phyloP scores from a whole-genome alignment of 2,329 filamentous ascomycete species.

The Alternaria tenuissima region DNA sequence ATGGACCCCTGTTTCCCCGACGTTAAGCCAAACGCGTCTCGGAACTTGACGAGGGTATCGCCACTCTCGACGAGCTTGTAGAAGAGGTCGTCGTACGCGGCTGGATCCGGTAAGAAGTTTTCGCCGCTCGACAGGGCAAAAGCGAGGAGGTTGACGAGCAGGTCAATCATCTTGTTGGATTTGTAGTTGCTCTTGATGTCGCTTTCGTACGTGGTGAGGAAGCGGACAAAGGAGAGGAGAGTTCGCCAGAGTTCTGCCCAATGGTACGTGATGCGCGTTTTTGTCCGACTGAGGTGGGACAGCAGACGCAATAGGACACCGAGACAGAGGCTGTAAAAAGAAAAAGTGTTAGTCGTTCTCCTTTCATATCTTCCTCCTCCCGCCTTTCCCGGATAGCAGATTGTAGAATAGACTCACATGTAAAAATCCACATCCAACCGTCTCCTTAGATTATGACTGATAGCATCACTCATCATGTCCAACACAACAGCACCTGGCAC shows the following conservation, averaged over 20 bases:
- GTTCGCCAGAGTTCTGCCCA: conserved; percentile 96
- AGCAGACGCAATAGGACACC: conserved; percentile 84
- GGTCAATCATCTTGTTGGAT: conserved; percentile 74
- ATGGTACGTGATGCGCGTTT: conserved; percentile 84
- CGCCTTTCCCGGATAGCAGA: no score
- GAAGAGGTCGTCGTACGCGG: conserved; percentile 94
- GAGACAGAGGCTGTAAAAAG: conserved; percentile 68
- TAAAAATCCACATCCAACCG: conserved; percentile 87
- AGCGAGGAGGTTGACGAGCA: conserved; percentile 82
- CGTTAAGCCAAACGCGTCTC: conserved; percentile 70
- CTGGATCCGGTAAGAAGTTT: conserved; percentile 85
- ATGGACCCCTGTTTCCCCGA: conserved; percentile 65
- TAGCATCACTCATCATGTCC: conserved; percentile 86
- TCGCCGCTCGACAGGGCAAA: conserved; percentile 87
- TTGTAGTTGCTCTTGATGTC: conserved; percentile 75
- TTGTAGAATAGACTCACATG: conserved; percentile 55
- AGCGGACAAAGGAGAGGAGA: conserved; percentile 85
- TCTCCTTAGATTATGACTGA: conserved; percentile 91
- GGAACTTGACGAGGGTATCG: conserved; percentile 81
- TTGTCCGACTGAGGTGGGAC: conserved; percentile 81
- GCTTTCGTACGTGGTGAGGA: conserved; percentile 83
- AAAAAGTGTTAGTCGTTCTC: conserved; percentile 4
- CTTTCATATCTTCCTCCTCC: no score
- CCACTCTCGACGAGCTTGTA: conserved; percentile 97
- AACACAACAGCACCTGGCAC: conserved; percentile 78